Conservation (phyloP, 768 basidiomycete genomes). For the Calocybe gangraenosa region DNA sequence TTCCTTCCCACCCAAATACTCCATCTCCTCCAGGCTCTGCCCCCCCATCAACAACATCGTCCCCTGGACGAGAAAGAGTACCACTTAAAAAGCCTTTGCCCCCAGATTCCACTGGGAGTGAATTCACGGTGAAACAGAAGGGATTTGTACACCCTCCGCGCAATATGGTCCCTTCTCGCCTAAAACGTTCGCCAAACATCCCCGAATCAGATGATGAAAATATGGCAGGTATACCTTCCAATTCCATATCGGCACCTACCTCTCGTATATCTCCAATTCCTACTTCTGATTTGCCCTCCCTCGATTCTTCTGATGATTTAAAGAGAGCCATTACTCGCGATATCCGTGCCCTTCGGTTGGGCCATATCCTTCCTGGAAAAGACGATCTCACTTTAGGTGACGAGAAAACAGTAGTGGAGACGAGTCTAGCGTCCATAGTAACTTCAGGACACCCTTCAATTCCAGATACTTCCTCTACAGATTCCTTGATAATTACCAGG, state of each 20-base stretch:
- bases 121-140: slow-evolving; percentile 37
- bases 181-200: slow-evolving; percentile 23
- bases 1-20: slow-evolving; percentile 19
- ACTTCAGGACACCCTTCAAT: slow-evolving; percentile 18
- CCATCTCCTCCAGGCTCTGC: slow-evolving; percentile 22
- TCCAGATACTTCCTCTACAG: slow-evolving; percentile 3
- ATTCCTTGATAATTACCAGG: slow-evolving; percentile 22
- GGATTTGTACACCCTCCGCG: slow-evolving; percentile 56
- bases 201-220: slow-evolving; percentile 25
- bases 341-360: too few relatives aligned
- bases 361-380: background rate
- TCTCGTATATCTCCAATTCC: slow-evolving; percentile 8
- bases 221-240: background rate
- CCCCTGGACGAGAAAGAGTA: slow-evolving; percentile 31
- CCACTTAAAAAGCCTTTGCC: slow-evolving; percentile 25
- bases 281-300: background rate
- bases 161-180: slow-evolving; percentile 26
- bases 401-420: slow-evolving; percentile 5
- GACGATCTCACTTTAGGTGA: slow-evolving; percentile 4
- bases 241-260: slow-evolving; percentile 4
- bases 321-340: background rate
- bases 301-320: slow-evolving; percentile 6
- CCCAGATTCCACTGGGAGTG: slow-evolving; percentile 22
- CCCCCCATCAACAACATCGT: slow-evolving; percentile 23
- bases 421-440: slow-evolving; percentile 11